A percentile compares a stretch with the other conserved stretches of the same genome.
These are phyloP conservation scores for Penicillium sp. DNA, from an alignment of 2,329 filamentous ascomycete genomes.

Conservation along the genomic window DNA sequence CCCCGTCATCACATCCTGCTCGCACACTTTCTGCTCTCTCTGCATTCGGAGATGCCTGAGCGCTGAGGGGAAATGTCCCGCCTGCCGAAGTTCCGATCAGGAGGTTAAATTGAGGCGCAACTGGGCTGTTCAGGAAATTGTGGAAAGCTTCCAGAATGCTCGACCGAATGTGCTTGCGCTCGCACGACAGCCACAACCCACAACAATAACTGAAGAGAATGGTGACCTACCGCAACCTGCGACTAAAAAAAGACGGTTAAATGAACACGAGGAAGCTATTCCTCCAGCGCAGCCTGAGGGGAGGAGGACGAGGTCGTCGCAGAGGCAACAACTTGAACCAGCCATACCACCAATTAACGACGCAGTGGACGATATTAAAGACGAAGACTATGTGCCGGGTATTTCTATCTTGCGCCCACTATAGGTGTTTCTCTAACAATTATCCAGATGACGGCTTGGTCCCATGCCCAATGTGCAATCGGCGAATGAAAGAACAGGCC, in stretches of 20 bases:
- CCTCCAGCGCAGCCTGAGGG: constrained; percentile 27
- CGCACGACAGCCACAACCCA: constrained; percentile 55
- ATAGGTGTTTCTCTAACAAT: not conserved
- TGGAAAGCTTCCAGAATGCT: constrained; percentile 69
- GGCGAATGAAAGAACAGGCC: constrained; percentile 71
- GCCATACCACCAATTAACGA: constrained; percentile 19
- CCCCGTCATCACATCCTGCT: constrained; percentile 91
- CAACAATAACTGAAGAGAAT: constrained; percentile 47
- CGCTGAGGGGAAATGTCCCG: constrained; percentile 79
- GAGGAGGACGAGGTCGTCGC: constrained; percentile 36
- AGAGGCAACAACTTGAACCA: constrained; percentile 20
- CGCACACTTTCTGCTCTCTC: constrained; percentile 92
- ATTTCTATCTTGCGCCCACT: constrained; percentile 16
- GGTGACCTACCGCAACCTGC: constrained; percentile 26
- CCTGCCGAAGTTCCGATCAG: constrained; percentile 75
- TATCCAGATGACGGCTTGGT: constrained; percentile 67
- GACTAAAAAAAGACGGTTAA: constrained; percentile 34
- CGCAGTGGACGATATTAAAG: constrained; percentile 39
- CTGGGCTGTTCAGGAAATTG: constrained; percentile 77
- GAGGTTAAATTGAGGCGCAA: constrained; percentile 82
- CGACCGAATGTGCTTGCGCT: constrained; percentile 61
- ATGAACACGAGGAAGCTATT: constrained; percentile 33
- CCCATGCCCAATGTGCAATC: constrained; percentile 75
- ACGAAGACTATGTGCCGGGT: constrained; percentile 38
- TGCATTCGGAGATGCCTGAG: constrained; percentile 87